These are phyloP conservation scores for Phytopythium ostracodes DNA, from an alignment of 352 stramenopile species.

Conservation along the genomic window DNA sequence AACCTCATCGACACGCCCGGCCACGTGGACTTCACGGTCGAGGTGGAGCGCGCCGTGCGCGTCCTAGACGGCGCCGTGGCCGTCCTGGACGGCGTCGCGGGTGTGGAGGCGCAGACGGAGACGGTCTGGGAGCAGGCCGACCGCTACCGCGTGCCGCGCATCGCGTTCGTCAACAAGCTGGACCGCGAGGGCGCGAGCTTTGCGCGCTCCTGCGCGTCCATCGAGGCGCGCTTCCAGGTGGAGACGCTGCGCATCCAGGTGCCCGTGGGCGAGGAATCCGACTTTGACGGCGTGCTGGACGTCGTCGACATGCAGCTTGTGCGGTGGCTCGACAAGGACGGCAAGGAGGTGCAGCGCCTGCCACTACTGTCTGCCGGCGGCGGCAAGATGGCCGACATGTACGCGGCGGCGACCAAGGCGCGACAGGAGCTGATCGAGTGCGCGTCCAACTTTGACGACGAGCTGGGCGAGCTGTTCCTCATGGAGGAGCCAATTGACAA, in stretches of 20 bases:
- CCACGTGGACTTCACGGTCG: conserved; percentile 98
- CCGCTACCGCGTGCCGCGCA: conserved; percentile 80
- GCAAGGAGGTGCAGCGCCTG: conserved; percentile 44
- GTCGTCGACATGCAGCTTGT: conserved; percentile 68
- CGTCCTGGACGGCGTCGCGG: conserved; percentile 96
- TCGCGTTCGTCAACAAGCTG: conserved; percentile 98
- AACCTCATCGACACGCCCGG: conserved; percentile 99
- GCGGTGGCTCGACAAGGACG: conserved; percentile 58
- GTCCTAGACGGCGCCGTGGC: conserved; percentile 97
- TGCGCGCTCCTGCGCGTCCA: conserved; percentile 76
- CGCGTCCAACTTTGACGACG: conserved; percentile 67
- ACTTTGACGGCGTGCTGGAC: conserved; percentile 65
- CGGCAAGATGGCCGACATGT: conserved; percentile 53
- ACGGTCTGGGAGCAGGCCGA: conserved; percentile 83
- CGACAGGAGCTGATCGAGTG: conserved; percentile 61
- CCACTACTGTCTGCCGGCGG: conserved; percentile 35
- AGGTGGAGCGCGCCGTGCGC: conserved; percentile 96
- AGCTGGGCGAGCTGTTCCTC: conserved; percentile 68
- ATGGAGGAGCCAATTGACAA: conserved; percentile 60
- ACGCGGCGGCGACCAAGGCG: conserved; percentile 28
- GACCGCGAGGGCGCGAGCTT: conserved; percentile 95
- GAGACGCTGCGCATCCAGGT: conserved; percentile 62
- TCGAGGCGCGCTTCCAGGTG: conserved; percentile 57
- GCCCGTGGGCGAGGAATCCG: conserved; percentile 54
- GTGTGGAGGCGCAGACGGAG: conserved; percentile 92